Evolutionary conservation across 2,329 filamentous ascomycete species (phyloP).

Genomic region (Acarospora socialis): DNA sequence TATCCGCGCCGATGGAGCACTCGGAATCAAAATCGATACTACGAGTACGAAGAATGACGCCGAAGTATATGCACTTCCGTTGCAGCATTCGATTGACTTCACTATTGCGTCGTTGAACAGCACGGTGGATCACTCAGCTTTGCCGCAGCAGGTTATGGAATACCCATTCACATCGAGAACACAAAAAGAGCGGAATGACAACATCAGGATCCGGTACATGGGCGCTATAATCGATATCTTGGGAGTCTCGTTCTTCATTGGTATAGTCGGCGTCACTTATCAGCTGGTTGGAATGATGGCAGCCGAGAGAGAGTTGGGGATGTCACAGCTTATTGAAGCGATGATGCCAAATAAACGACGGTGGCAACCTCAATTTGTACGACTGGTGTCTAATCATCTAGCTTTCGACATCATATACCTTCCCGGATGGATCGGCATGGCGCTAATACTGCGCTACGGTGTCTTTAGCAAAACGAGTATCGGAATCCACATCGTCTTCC

Average conservation of each 20-base stretch:
- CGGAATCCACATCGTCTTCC: constrained; percentile 56
- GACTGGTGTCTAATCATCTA: constrained; percentile 66
- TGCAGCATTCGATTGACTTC: constrained; percentile 64
- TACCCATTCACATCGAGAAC: constrained; percentile 66
- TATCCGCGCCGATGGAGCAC: constrained; percentile 57
- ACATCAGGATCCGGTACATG: constrained; percentile 59
- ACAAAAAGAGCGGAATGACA: constrained; percentile 47
- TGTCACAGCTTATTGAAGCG: constrained; percentile 76
- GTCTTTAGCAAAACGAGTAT: constrained; percentile 52
- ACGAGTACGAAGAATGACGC: constrained; percentile 54
- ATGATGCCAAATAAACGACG: constrained; percentile 68
- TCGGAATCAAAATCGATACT: constrained; percentile 51
- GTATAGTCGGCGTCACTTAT: constrained; percentile 68
- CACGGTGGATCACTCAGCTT: constrained; percentile 23
- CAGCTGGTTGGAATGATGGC: constrained; percentile 79
- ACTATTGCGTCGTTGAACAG: constrained; percentile 49
- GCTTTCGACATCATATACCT: constrained; percentile 68
- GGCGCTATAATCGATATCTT: constrained; percentile 59
- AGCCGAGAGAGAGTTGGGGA: constrained; percentile 70
- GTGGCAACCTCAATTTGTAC: constrained; percentile 64
- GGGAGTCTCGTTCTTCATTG: constrained; percentile 64
- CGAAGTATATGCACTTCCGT: constrained; percentile 62
- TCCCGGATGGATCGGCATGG: constrained; percentile 70
- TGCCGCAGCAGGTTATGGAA: constrained; percentile 39
- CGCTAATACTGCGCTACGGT: constrained; percentile 45